Evolutionary conservation across 805 yeast species (phyloP), one percentile per base, ranked within the genome.

Genomic region (Hanseniaspora valbyensis): DNA sequence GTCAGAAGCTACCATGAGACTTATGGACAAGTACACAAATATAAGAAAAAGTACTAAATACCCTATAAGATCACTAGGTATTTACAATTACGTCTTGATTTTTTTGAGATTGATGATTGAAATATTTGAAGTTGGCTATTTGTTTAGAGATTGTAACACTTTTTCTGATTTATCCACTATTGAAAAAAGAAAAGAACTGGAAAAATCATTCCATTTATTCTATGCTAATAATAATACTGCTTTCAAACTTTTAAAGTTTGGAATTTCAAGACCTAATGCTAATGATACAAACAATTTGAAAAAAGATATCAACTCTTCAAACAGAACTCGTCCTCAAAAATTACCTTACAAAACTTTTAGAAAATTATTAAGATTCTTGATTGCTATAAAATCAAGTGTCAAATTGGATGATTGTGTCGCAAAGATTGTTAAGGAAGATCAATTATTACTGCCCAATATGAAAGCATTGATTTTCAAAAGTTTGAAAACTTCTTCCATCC

Each of bases 401-500:
- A 50, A 50, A 19, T 26, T 50, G 22, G 44, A 50, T 19, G 38
- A 37, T 14, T 50, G 52, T 38, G 42, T 50, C 21, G 30, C 40
- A 37, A 38, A 50, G 19, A 50, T 50, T n/a, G 42, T 43, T 7
- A 33, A 40, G 16, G 48, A 50, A 25, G 52, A 50, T 21, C 36
- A 42, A 21, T 26, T 36, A 8, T 8, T 50, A 0, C 25, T 50
- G 6, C 52, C 52, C 9, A 50, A 42, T 10, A 43, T 50, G 42
- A 50, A 50, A 26, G 22, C 14, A 16, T 28, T 37, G 16, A 36
- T 50, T 12, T 29, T 24, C 9, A 48, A 12, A 46, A 52, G 51
- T n/a, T 42, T 50, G 18, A 60, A 52, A 9, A 41, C 55, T 6
- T 55, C 49, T 14, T 41, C 54, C 10, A 55, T 29, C 6, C 39